Percentiles rank a stretch among this genome's conserved stretches.
phyloP scores from a whole-genome alignment of 768 basidiomycete species.

The Xerocomellus intermedius region DNA sequence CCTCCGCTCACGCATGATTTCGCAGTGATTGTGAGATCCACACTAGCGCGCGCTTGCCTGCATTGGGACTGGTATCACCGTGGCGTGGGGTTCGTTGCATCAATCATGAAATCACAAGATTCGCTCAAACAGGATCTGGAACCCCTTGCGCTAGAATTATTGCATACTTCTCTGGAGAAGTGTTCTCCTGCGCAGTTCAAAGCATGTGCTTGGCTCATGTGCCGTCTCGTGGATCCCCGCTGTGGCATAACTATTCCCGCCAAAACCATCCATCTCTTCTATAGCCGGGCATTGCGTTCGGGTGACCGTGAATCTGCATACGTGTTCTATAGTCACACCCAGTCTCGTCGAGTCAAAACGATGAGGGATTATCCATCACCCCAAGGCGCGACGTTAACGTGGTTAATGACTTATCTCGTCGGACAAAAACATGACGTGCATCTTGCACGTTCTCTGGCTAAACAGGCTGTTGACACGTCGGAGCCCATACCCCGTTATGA shows the following conservation, averaged over 20 bases:
- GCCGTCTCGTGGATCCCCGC: conserved; percentile 31
- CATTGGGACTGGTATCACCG: conserved; percentile 52
- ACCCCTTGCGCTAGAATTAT: conserved; percentile 41
- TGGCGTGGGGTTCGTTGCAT: conserved; percentile 40
- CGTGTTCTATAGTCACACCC: conserved; percentile 47
- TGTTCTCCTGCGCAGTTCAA: conserved; percentile 38
- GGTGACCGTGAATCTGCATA: conserved; percentile 37
- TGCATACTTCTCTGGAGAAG: conserved; percentile 41
- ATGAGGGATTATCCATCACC: conserved; percentile 52
- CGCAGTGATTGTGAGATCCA: conserved; percentile 45
- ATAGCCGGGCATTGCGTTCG: conserved; percentile 37
- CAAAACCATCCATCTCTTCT: conserved; percentile 46
- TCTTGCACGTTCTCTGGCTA: conserved; percentile 48
- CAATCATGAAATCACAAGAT: conserved; percentile 26
- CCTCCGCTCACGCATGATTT: conserved; percentile 38
- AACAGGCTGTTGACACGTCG: conserved; percentile 44
- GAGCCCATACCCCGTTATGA: conserved; percentile 42
- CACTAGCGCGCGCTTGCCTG: conserved; percentile 51
- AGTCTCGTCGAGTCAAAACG: conserved; percentile 30
- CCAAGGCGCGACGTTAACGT: conserved; percentile 42
- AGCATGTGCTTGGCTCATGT: conserved; percentile 43
- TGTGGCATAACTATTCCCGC: conserved; percentile 40
- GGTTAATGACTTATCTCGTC: conserved; percentile 52
- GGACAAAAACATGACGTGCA: conserved; percentile 39
- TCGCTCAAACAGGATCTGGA: conserved; percentile 24